Evolutionary conservation across 2,329 filamentous ascomycete genomes (phyloP).

Genomic region (Xylariaceae sp.): DNA sequence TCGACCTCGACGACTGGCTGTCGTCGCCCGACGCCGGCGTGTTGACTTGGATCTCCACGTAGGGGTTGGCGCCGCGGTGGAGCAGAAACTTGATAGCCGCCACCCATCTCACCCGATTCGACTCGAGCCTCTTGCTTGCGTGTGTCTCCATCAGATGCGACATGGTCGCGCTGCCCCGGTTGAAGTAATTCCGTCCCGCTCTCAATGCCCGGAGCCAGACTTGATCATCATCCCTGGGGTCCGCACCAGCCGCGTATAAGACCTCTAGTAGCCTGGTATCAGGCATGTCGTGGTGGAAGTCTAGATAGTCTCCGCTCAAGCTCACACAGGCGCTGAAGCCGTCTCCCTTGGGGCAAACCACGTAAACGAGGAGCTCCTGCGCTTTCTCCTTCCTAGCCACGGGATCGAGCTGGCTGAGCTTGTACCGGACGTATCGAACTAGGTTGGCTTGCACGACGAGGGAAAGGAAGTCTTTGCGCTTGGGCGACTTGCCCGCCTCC

Average conservation of each 20-base stretch:
- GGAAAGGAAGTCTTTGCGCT: constrained; percentile 32
- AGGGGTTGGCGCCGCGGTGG: constrained; percentile 31
- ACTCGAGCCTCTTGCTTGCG: constrained; percentile 30
- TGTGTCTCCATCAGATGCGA: constrained; percentile 32
- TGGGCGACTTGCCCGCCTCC: constrained; percentile 33
- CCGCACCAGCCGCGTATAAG: constrained; percentile 30
- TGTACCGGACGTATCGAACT: constrained; percentile 26
- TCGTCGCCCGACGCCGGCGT: constrained; percentile 24
- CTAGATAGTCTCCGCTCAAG: constrained; percentile 32
- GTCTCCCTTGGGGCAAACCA: constrained; percentile 32
- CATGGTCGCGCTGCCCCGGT: constrained; percentile 31
- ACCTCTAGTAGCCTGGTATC: constrained; percentile 30
- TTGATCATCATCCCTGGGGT: constrained; percentile 24
- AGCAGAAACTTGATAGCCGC: constrained; percentile 31
- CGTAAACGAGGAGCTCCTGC: constrained; percentile 31
- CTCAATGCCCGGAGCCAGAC: constrained; percentile 29
- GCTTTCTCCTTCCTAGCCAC: constrained; percentile 27
- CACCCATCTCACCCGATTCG: constrained; percentile 33
- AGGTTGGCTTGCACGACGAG: constrained; percentile 32
- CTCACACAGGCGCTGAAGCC: constrained; percentile 33
- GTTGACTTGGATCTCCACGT: constrained; percentile 28
- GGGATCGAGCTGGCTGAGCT: constrained; percentile 21
- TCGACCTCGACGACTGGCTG: constrained; percentile 23
- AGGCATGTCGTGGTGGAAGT: constrained; percentile 36
- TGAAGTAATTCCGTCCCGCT: constrained; percentile 32